Evolutionary conservation across 805 yeast species (phyloP).

Genomic region (Starmerella davenportii): DNA sequence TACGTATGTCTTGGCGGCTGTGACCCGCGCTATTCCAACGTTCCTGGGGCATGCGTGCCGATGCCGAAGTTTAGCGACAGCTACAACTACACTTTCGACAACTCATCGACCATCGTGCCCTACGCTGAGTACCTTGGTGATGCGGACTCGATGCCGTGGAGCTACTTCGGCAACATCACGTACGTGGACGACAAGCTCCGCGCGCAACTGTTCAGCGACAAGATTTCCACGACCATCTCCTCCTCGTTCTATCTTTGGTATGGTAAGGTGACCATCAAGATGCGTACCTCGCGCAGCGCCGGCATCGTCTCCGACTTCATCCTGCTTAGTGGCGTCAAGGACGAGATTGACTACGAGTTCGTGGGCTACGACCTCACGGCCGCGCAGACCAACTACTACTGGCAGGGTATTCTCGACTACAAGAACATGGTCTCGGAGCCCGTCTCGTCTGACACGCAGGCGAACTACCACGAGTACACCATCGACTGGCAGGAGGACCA

Average conservation of each 20-base stretch:
- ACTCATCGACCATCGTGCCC: conserved; percentile 20
- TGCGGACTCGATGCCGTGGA: conserved; percentile 48
- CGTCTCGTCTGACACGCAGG: conserved; percentile 35
- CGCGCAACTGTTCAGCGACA: conserved; percentile 59
- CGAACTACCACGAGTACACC: conserved; percentile 53
- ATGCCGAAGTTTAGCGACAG: conserved; percentile 37
- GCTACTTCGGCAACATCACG: conserved; percentile 36
- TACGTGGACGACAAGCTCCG: conserved; percentile 37
- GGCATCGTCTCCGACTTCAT: conserved; percentile 81
- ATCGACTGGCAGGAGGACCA: conserved; percentile 68
- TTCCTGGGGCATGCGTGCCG: conserved; percentile 61
- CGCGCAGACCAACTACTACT: conserved; percentile 67
- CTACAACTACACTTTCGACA: conserved; percentile 18
- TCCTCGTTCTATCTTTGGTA: conserved; percentile 73
- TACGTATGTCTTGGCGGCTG: conserved; percentile 72
- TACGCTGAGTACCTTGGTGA: conserved; percentile 47
- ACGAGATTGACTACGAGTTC: conserved; percentile 78
- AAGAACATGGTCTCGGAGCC: conserved; percentile 34
- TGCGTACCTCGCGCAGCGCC: conserved; percentile 53
- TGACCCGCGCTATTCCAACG: conserved; percentile 54
- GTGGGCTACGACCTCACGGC: conserved; percentile 53
- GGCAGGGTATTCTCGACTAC: conserved; percentile 54
- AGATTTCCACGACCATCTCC: conserved; percentile 64
- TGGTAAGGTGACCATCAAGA: conserved; percentile 52
- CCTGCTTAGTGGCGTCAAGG: conserved; percentile 66